Conservation (phyloP, 495 filamentous ascomycete species). For the Cairneyella variabilis region DNA sequence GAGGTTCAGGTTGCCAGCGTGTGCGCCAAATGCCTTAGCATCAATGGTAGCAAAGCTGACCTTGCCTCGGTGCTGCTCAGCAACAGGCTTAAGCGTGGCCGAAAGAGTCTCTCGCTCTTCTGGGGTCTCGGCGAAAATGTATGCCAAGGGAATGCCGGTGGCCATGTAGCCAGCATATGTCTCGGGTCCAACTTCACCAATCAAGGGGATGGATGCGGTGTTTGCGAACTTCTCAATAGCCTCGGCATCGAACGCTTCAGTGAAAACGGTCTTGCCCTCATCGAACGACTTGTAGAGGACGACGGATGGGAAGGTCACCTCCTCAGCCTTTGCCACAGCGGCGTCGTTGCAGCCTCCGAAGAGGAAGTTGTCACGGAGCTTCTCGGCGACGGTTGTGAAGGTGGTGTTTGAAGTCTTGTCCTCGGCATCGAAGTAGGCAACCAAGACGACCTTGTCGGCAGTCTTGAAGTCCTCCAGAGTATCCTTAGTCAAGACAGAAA, state of each 20-base stretch:
- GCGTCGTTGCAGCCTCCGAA: constrained; percentile 85
- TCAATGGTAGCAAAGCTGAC: constrained; percentile 99
- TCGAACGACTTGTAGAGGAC: constrained; percentile 98
- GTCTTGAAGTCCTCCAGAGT: constrained; percentile 95
- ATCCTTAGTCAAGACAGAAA: constrained; percentile 74
- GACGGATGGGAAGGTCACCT: constrained; percentile 77
- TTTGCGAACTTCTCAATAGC: constrained; percentile 80
- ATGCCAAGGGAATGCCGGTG: constrained; percentile 88
- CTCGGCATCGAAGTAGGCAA: constrained; percentile 79
- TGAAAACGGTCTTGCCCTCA: constrained; percentile 85
- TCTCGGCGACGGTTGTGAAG: constrained; percentile 76
- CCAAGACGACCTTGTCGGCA: constrained; percentile 90
- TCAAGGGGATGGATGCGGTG: constrained; percentile 78
- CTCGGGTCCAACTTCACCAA: constrained; percentile 96
- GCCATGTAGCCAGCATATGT: constrained; percentile 97
- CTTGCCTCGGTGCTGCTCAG: constrained; percentile 70
- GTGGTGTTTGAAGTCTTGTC: constrained; percentile 83
- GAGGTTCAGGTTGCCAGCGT: constrained; percentile 96
- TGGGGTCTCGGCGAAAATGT: constrained; percentile 92
- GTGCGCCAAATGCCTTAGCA: constrained; percentile 89
- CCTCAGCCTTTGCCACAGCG: constrained; percentile 81
- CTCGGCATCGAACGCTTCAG: constrained; percentile 72
- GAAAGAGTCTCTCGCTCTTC: constrained; percentile 84
- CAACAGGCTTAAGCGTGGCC: constrained; percentile 58
- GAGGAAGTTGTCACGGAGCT: constrained; percentile 83